Base-by-base conservation (phyloP, 768 basidiomycete genomes). In the Boletus patriciae region DNA sequence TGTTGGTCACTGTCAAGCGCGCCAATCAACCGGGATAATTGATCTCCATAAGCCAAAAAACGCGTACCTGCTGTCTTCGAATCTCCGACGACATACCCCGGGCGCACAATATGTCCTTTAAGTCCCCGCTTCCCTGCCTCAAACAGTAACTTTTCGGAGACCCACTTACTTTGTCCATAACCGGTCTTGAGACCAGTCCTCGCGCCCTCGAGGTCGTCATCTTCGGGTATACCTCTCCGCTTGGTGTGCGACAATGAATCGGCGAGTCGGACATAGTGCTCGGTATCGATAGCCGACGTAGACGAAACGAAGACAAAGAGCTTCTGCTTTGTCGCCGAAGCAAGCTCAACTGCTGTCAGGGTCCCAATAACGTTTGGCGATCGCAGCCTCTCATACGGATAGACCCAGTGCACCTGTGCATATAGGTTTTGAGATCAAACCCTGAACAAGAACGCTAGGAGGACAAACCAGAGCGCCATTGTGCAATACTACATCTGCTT, bases 101-200 rank as follows among this genome's bases (percentile, higher is more conserved):
- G 94, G 12, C 97, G 86, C 4, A 99, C 76, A 59, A 97, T 93
- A 63, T 90, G 86, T 1, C 94, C 94, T 8, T 77, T 78, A 58
- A 98, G 73, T 1, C 97, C 97, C 38, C 94, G 80, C 62, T 80
- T 84, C 3, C 91, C 94, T 19, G 95, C 97, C 66, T 96, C 94
- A 64, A 93, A 88, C 31, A 99, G 75, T 9, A 99, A 73, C 70
- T 94, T 96, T 73, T 99, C 97, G 1, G 93, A 90, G 0, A 99
- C 97, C 97, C 97, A 99, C 74, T 99, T 99, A 36, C 85, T 88
- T 76, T 99, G 97, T 6, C 96, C 94, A 71, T 99, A 99, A 0
- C 97, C 97, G 0, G 91, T 91, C 71, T 89, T 89, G 50, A 98
- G 78, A 1, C 83, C 77, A 0, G 70, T 71, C 60, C 84, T 80